Conservation (phyloP, 2,329 filamentous ascomycete genomes). For the Penicillium expansum region DNA sequence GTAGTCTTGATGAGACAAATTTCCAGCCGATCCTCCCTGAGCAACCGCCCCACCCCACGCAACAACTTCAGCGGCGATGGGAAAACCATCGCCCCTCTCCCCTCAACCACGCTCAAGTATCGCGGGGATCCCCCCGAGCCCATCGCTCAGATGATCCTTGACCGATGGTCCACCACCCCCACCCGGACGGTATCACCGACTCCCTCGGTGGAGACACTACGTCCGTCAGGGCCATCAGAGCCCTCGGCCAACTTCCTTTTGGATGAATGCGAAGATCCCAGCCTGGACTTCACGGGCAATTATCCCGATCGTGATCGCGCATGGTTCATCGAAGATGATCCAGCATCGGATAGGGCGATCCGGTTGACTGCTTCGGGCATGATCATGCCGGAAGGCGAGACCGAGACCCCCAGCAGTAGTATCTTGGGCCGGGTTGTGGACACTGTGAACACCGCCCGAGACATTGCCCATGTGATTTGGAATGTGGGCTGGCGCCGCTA, state of each 20-base stretch:
- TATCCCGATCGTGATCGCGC: constrained; percentile 24
- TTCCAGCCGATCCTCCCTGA: constrained; percentile 51
- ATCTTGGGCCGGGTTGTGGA: constrained; percentile 78
- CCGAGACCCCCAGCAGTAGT: constrained; percentile 61
- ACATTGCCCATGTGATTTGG: constrained; percentile 66
- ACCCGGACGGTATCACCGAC: constrained; percentile 61
- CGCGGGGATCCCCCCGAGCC: constrained; percentile 71
- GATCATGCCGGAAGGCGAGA: constrained; percentile 84
- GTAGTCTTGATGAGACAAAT: constrained; percentile 78
- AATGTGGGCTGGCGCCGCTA: constrained; percentile 62
- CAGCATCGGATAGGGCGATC: constrained; percentile 58
- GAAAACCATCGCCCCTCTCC: constrained; percentile 84
- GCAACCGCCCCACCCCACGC: constrained; percentile 52
- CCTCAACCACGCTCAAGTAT: constrained; percentile 84
- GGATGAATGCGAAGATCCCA: constrained; percentile 57
- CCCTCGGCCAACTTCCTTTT: constrained; percentile 65
- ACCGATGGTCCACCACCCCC: constrained; percentile 40
- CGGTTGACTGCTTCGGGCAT: constrained; percentile 80
- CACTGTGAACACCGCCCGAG: constrained; percentile 65
- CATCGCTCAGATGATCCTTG: constrained; percentile 31
- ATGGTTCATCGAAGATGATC: constrained; percentile 52
- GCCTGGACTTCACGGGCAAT: constrained; percentile 39
- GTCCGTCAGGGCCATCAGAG: constrained; percentile 56
- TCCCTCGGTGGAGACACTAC: constrained; percentile 77
- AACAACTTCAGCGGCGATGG: constrained; percentile 62